These are phyloP conservation scores for Phyllosticta citriasiana DNA, from an alignment of 2,329 filamentous ascomycete species.

Conservation along the genomic window DNA sequence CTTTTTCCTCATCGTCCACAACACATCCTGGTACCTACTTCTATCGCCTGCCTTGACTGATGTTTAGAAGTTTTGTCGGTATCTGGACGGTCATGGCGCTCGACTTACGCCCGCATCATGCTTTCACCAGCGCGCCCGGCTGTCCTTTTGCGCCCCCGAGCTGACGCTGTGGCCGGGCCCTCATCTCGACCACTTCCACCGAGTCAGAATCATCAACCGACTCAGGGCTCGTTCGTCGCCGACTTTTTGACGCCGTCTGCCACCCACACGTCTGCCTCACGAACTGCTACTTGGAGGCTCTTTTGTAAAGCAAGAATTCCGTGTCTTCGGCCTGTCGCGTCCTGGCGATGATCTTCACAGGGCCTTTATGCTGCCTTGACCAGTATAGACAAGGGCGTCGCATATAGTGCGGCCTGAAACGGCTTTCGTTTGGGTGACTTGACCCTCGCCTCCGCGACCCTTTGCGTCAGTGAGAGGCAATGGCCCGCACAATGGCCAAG, in stretches of 20 bases:
- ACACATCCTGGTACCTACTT: neutral
- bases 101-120: neutral
- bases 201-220: neutral
- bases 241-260: neutral
- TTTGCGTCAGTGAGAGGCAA: conserved; percentile 21
- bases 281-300: neutral
- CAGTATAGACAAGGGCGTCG: conserved; percentile 25
- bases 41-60: neutral
- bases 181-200: neutral
- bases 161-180: neutral
- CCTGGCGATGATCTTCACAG: neutral
- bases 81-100: neutral
- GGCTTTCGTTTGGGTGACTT: conserved; percentile 27
- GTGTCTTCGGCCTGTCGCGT: neutral
- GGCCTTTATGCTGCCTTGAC: neutral
- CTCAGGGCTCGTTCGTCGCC: neutral
- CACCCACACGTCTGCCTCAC: neutral
- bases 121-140: neutral
- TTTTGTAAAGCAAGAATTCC: neutral
- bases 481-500: neutral
- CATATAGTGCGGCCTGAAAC: conserved; percentile 28
- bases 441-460: conserved; percentile 26
- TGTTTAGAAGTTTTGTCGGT: neutral
- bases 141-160: neutral
- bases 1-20: neutral